These are phyloP conservation scores for Termitomyces sp. DNA, from an alignment of 768 basidiomycete genomes.

Conservation along the genomic window DNA sequence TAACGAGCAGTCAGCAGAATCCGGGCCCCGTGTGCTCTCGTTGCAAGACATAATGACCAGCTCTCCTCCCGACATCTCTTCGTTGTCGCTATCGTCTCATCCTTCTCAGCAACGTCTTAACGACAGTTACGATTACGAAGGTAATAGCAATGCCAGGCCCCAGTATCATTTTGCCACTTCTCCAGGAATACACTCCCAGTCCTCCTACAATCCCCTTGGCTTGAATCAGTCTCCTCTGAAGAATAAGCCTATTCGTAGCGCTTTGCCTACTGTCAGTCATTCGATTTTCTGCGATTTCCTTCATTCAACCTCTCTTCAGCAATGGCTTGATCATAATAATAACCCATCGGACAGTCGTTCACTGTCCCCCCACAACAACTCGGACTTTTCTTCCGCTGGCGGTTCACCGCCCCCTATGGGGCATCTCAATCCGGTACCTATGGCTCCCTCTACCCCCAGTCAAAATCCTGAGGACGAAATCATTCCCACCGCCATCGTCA, in stretches of 20 bases:
- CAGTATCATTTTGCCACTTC: conserved; percentile 72
- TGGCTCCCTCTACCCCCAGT: conserved; percentile 44
- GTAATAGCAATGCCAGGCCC: conserved; percentile 45
- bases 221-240: conserved; percentile 68
- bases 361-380: conserved; percentile 81
- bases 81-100: conserved; percentile 68
- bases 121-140: conserved; percentile 83
- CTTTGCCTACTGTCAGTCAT: conserved; percentile 65
- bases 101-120: conserved; percentile 78
- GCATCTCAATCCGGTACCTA: conserved; percentile 39
- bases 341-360: conserved; percentile 62
- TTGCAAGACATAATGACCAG: conserved; percentile 61
- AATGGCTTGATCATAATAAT: conserved; percentile 76
- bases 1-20: conserved; percentile 26
- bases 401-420: conserved; percentile 65
- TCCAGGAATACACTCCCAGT: conserved; percentile 46
- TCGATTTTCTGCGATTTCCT: conserved; percentile 16
- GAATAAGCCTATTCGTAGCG: conserved; percentile 65
- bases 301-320: conserved; percentile 38
- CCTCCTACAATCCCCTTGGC: conserved; percentile 53
- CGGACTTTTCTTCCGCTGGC: conserved; percentile 84
- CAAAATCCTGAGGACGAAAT: conserved; percentile 77
- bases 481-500: conserved; percentile 98
- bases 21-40: conserved; percentile 16
- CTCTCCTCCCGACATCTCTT: conserved; percentile 76